phyloP scores from a whole-genome alignment of 305 asterid species.

The Striga hermonthica region DNA sequence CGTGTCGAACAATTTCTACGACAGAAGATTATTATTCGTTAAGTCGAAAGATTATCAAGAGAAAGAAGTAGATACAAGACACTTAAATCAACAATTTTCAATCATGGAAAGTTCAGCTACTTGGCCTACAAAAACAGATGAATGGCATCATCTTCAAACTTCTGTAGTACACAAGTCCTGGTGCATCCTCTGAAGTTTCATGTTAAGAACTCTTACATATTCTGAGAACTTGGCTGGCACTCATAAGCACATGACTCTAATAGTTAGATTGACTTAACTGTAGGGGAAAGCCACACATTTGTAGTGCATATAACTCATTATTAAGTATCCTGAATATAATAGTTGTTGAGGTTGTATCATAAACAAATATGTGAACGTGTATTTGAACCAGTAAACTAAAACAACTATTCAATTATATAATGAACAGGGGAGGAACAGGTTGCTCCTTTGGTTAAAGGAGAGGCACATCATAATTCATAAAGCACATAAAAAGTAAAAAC shows the following conservation, averaged over 20 bases:
- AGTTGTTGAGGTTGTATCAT: not conserved
- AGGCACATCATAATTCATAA: no score
- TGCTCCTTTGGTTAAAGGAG: not conserved
- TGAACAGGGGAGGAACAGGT: not conserved
- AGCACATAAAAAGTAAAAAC: constrained; percentile 3
- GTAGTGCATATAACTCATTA: not conserved
- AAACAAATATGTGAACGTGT: not conserved
- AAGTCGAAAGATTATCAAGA: constrained; percentile 22
- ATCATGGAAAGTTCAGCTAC: no score
- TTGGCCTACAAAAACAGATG: no score
- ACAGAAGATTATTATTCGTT: not conserved
- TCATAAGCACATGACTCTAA: not conserved
- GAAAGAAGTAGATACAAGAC: not conserved
- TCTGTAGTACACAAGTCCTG: no score
- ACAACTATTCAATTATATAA: constrained; percentile 14
- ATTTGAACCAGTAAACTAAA: constrained; percentile 5
- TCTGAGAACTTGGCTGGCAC: no score
- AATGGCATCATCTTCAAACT: no score
- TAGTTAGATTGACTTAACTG: constrained; percentile 1
- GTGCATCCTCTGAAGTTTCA: no score
- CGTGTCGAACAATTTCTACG: constrained; percentile 83
- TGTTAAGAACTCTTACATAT: no score
- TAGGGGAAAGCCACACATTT: not conserved
- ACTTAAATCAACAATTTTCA: not conserved
- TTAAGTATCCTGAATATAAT: not conserved